Base-by-base conservation (phyloP, 441 rosid species). In the Erodium moschatum region DNA sequence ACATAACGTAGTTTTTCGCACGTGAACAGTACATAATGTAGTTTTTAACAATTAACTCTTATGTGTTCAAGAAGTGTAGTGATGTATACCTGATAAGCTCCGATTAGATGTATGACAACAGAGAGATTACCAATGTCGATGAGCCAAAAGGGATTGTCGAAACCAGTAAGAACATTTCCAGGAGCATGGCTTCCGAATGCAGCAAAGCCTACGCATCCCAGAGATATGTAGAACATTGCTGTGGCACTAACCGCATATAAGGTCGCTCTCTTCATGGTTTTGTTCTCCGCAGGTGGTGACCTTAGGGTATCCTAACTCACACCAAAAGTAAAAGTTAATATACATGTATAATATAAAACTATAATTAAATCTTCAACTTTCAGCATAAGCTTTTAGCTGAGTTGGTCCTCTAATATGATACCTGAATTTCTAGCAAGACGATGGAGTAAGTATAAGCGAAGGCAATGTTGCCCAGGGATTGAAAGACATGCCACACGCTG, bases 21-120 rank as follows among this genome's bases (percentile, higher is more conserved):
- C n/a, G n/a, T n/a, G n/a, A n/a, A n/a, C n/a, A n/a, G n/a, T n/a
- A n/a, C n/a, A n/a, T n/a, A n/a, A n/a, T n/a, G n/a, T n/a, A n/a
- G n/a, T n/a, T n/a, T n/a, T n/a, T n/a, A n/a, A n/a, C n/a, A n/a
- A n/a, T n/a, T n/a, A n/a, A n/a, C n/a, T n/a, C n/a, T n/a, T n/a
- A n/a, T n/a, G n/a, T n/a, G n/a, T n/a, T n/a, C n/a, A n/a, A n/a
- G n/a, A n/a, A n/a, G n/a, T n/a, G n/a, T n/a, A n/a, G n/a, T n/a
- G n/a, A n/a, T n/a, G 24, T 11, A 10, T 77, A 80, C 80, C 81
- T 80, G 81, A 74, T 80, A 77, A 68, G 72, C 83, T 33, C 75
- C 81, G 20, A 75, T 19, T 7, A 80, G 13, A 69, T 80, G 83
- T 54, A 75, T 29, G 29, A 77, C 66, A 1, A 77, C 77, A 44